Evolutionary conservation across 2,329 filamentous ascomycete species (phyloP).

Genomic region (Neurospora sp.): DNA sequence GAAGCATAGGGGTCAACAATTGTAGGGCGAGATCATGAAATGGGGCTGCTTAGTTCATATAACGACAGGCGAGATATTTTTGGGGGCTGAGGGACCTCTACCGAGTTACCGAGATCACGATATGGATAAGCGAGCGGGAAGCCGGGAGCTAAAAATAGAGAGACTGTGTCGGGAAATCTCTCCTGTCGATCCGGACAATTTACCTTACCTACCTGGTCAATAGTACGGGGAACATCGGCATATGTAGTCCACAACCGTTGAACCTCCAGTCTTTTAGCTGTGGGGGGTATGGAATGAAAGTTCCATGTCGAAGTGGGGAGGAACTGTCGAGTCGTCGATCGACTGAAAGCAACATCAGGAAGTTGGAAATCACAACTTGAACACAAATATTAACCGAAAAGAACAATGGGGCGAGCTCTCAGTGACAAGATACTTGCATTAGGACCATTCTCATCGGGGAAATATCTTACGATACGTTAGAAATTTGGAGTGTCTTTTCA

Average conservation of each 20-base stretch:
- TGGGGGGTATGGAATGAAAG: neutral
- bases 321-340: neutral
- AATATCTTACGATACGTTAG: neutral
- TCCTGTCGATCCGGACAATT: neutral
- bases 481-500: neutral
- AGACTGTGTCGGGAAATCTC: neutral
- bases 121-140: neutral
- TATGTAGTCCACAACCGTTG: neutral
- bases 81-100: neutral
- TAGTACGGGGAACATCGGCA: neutral
- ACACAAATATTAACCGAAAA: neutral
- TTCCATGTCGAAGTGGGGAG: neutral
- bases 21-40: neutral
- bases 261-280: neutral
- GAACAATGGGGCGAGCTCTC: neutral
- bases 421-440: neutral
- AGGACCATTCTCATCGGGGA: neutral
- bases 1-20: neutral
- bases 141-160: neutral
- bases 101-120: neutral
- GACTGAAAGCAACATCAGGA: neutral
- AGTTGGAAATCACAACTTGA: neutral
- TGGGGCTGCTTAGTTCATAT: neutral
- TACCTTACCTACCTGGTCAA: neutral
- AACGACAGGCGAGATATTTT: neutral